A percentile compares a stretch with the other conserved stretches of the same genome.
These are phyloP conservation scores for Antitrichia curtipendula DNA, from an alignment of 225 moss, liverwort and hornwort species.

Conservation along the genomic window DNA sequence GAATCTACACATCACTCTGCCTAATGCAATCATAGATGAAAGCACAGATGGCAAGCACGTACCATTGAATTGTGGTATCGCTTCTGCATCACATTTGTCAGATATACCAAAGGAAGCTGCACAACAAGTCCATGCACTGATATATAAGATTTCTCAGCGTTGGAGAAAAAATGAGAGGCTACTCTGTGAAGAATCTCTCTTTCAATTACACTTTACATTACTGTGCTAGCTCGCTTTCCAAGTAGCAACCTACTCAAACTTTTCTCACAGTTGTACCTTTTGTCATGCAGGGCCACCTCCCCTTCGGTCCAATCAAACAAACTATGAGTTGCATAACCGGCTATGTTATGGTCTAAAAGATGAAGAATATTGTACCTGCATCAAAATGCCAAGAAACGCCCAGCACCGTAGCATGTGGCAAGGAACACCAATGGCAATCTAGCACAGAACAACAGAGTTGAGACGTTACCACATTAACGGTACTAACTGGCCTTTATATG, in stretches of 20 bases:
- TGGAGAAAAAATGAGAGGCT: not conserved
- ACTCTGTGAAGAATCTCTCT: not conserved
- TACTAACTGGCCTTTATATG: not conserved
- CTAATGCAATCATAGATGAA: not conserved
- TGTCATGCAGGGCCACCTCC: not conserved
- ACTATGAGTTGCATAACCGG: not conserved
- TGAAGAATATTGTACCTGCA: slow-evolving; percentile 42
- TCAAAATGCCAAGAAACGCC: slow-evolving; percentile 94
- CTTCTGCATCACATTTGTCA: slow-evolving; percentile 66
- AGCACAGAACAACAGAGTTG: not conserved
- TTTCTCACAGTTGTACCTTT: not conserved
- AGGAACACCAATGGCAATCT: slow-evolving; percentile 87
- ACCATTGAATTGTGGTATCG: slow-evolving; percentile 72
- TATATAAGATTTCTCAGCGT: not conserved
- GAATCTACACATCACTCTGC: not conserved
- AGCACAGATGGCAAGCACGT: not conserved
- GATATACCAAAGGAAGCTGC: slow-evolving; percentile 78
- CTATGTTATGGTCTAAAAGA: not conserved
- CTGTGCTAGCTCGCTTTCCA: not conserved
- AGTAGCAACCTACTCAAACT: not conserved
- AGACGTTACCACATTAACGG: not conserved
- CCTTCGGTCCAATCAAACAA: not conserved
- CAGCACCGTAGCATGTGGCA: slow-evolving; percentile 97
- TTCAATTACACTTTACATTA: too few species aligned
- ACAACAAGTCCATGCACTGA: not conserved